These are phyloP conservation scores for Melastoma candidum DNA, from an alignment of 441 rosid genomes.

Conservation along the genomic window DNA sequence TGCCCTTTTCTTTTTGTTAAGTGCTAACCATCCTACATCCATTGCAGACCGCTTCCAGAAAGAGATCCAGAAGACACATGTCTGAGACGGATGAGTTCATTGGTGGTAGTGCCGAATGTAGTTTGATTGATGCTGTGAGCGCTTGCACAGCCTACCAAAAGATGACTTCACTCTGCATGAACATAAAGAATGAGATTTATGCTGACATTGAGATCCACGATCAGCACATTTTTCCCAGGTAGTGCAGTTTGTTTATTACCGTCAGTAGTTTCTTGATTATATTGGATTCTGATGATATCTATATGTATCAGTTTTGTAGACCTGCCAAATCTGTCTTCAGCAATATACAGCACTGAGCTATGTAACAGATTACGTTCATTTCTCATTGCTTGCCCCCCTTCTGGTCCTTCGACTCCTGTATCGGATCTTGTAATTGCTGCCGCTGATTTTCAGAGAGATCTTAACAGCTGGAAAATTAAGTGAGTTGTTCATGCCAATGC, in stretches of 20 bases:
- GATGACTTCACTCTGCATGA: conserved; percentile 73
- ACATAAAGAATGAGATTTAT: conserved; percentile 70
- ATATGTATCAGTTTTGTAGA: conserved; percentile 65
- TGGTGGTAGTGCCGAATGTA: conserved; percentile 46
- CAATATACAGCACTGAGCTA: conserved; percentile 91
- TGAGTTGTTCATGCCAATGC: conserved; percentile 12
- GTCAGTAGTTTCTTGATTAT: too few relatives aligned
- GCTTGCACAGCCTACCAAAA: conserved; percentile 84
- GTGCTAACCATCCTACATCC: background rate
- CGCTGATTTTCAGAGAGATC: conserved; percentile 91
- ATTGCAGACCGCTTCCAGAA: conserved; percentile 75
- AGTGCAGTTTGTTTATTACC: conserved; percentile 1
- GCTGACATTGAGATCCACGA: conserved; percentile 94
- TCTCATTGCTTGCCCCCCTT: conserved; percentile 88
- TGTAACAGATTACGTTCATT: conserved; percentile 79
- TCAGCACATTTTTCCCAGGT: conserved; percentile 91
- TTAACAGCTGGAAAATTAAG: conserved; percentile 82
- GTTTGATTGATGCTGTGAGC: conserved; percentile 54
- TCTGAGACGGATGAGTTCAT: conserved; percentile 91
- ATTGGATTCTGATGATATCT: conserved; percentile 13
- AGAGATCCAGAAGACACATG: conserved; percentile 81
- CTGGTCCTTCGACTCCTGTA: conserved; percentile 88
- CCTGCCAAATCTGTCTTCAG: conserved; percentile 81
- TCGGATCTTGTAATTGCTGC: conserved; percentile 90
- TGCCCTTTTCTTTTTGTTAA: background rate